Conservation (phyloP, 129 eudicot genomes). For the Centella asiatica region DNA sequence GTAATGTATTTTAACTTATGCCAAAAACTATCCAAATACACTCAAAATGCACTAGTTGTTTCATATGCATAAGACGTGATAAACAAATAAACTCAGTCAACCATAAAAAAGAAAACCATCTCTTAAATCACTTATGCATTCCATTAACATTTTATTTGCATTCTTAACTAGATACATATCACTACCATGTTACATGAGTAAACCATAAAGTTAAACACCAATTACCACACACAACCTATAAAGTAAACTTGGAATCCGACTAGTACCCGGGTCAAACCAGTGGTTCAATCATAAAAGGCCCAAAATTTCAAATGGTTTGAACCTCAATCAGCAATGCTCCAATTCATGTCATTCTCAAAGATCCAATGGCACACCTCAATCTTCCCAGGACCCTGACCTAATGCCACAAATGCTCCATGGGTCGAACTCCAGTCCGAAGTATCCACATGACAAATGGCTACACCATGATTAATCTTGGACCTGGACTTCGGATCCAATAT, state of each 20-base stretch:
- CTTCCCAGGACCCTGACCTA: constrained; percentile 36
- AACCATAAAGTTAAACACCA: background rate
- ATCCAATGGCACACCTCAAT: constrained; percentile 52
- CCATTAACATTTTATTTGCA: no score
- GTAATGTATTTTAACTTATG: no score
- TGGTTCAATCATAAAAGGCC: background rate
- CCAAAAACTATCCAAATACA: no score
- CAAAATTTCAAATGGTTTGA: background rate
- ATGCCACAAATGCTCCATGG: constrained; percentile 37
- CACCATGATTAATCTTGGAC: constrained; percentile 35
- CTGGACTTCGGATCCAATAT: constrained; percentile 20
- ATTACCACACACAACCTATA: background rate
- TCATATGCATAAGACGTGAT: no score
- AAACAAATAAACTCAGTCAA: no score
- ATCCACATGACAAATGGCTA: constrained; percentile 42
- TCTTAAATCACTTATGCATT: no score
- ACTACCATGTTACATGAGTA: background rate
- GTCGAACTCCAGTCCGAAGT: constrained; percentile 34
- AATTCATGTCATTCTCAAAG: constrained; percentile 38
- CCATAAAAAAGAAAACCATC: no score
- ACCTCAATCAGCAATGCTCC: constrained; percentile 23
- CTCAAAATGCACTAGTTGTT: no score
- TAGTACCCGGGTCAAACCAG: background rate
- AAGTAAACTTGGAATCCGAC: background rate
- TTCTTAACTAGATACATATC: background rate